These are phyloP conservation scores for Colletotrichum limetticola DNA, from an alignment of 2,329 filamentous ascomycete genomes.

Conservation along the genomic window DNA sequence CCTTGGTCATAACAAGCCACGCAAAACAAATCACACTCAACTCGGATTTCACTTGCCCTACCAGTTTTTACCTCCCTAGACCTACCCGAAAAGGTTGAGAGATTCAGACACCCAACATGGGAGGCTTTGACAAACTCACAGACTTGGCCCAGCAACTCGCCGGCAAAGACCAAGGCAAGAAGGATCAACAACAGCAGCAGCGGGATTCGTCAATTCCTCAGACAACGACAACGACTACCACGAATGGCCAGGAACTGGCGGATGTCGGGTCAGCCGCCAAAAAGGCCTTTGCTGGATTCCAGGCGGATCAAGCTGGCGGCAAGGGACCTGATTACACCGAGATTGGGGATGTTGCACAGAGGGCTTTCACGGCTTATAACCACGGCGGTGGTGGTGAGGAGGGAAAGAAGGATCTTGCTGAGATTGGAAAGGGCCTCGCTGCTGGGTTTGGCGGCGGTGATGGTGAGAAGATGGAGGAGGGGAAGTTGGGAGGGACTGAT, in stretches of 20 bases:
- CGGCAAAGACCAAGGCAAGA: constrained; percentile 28
- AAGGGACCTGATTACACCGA: constrained; percentile 31
- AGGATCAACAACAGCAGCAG: constrained; percentile 15
- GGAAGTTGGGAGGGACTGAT: neutral
- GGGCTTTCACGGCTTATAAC: constrained; percentile 44
- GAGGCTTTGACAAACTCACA: constrained; percentile 39
- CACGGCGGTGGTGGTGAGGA: neutral
- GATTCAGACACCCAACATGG: constrained; percentile 31
- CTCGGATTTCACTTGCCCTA: neutral
- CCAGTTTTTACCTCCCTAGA: neutral
- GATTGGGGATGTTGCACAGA: constrained; percentile 35
- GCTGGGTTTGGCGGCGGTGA: neutral
- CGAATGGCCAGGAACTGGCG: constrained; percentile 19
- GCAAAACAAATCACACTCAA: neutral
- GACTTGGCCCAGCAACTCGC: constrained; percentile 38
- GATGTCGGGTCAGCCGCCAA: constrained; percentile 30
- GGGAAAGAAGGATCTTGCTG: constrained; percentile 25
- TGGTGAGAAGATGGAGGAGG: neutral
- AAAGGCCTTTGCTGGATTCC: constrained; percentile 30
- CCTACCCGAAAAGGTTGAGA: too few species aligned
- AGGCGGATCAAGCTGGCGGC: constrained; percentile 27
- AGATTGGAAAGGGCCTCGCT: constrained; percentile 28
- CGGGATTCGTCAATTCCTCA: neutral
- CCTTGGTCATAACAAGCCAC: neutral
- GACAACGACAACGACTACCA: neutral